These are phyloP conservation scores for Ceratobasidium theobromae DNA, from an alignment of 1,284 basidiomycete species.

Conservation along the genomic window DNA sequence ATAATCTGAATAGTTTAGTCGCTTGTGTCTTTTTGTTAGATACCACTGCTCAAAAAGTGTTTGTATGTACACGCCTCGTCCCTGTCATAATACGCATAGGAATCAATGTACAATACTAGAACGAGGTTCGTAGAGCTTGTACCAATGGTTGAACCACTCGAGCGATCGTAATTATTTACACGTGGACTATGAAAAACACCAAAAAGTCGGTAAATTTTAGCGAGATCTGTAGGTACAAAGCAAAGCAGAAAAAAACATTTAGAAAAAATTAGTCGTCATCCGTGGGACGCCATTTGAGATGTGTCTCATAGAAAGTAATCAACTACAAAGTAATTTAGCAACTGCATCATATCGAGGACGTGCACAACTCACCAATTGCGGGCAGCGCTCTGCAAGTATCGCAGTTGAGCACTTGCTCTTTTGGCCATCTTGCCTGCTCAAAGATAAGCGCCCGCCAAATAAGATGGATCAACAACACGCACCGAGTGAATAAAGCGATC, in stretches of 20 bases:
- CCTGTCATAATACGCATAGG: too few species aligned
- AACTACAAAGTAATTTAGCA: conserved; percentile 19
- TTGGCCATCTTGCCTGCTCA: not conserved
- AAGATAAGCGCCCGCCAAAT: not conserved
- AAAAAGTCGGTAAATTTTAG: too few species aligned
- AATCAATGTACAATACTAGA: too few species aligned
- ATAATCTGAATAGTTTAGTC: too few species aligned
- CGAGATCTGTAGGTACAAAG: too few species aligned
- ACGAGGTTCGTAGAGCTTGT: too few species aligned
- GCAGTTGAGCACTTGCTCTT: conserved; percentile 9
- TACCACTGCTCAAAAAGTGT: too few species aligned
- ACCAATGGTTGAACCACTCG: too few species aligned
- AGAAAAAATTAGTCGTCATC: not conserved
- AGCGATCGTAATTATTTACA: too few species aligned
- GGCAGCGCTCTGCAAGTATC: conserved; percentile 13
- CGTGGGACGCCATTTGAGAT: conserved; percentile 31
- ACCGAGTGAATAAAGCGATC: conserved; percentile 13
- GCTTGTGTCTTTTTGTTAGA: too few species aligned
- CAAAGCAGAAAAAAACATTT: not conserved
- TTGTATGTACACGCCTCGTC: too few species aligned
- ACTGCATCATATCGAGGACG: not conserved
- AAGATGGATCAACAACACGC: not conserved
- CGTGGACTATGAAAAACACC: too few species aligned
- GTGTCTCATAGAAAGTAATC: conserved; percentile 32
- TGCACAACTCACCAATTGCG: not conserved